Percentiles rank a stretch among this genome's conserved stretches.
phyloP scores from a whole-genome alignment of 2,329 filamentous ascomycete genomes.

The Diplocarpon rosae region DNA sequence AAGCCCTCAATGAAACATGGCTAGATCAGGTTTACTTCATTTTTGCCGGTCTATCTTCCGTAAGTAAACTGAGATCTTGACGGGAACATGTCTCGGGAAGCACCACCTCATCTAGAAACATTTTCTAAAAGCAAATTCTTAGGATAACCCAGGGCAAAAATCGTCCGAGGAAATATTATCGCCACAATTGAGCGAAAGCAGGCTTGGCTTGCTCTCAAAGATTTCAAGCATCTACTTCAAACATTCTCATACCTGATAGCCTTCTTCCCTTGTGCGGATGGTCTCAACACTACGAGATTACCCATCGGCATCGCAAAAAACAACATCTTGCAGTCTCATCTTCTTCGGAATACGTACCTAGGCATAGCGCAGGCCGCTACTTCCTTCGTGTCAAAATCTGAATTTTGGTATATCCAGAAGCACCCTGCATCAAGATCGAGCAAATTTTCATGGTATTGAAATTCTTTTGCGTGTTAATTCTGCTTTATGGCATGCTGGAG shows the following conservation, averaged over 20 bases:
- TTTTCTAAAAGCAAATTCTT: background rate
- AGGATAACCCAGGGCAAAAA: slow-evolving; percentile 31
- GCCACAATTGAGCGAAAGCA: no score
- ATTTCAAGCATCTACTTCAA: no score
- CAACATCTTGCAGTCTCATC: no score
- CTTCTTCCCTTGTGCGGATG: no score
- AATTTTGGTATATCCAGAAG: slow-evolving; percentile 33
- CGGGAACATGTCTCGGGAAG: background rate
- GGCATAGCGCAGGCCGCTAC: no score
- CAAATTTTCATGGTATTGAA: slow-evolving; percentile 33
- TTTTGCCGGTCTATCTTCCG: slow-evolving; percentile 33
- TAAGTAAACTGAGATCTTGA: background rate
- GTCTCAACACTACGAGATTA: no score
- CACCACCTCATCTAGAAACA: background rate
- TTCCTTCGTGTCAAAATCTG: background rate
- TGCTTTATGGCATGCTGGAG: slow-evolving; percentile 33
- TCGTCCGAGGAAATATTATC: background rate
- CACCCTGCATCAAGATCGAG: slow-evolving; percentile 32
- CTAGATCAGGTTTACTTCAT: slow-evolving; percentile 29
- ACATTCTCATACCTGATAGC: no score
- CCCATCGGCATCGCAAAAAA: no score
- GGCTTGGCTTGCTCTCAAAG: no score
- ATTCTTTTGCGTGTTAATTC: slow-evolving; percentile 31
- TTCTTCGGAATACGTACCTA: no score
- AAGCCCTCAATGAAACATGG: background rate